Percentiles rank a stretch among this genome's conserved stretches.
Conservation (phyloP, 192 early-diverging fungal species). For the Haplosporangium gracile region DNA sequence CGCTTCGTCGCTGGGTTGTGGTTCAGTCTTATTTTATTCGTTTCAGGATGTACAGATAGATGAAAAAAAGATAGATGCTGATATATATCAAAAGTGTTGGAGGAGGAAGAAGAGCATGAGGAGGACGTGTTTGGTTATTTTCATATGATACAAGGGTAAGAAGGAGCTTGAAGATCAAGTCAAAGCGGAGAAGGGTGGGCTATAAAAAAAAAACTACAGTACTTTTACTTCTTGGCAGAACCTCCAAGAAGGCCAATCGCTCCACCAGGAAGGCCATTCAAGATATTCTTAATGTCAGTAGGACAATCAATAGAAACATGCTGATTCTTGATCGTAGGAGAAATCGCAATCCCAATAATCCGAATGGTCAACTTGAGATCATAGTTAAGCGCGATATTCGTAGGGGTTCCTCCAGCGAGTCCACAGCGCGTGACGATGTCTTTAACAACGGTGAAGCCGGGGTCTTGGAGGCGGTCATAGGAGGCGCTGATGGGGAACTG, state of each 20-base stretch:
- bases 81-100: background rate
- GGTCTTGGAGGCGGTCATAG: constrained; percentile 46
- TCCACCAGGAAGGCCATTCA: constrained; percentile 5
- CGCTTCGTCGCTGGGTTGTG: too few species aligned
- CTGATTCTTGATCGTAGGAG: constrained; percentile 56
- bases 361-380: constrained; percentile 61
- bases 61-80: too few species aligned
- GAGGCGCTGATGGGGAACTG: constrained; percentile 59
- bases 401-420: constrained; percentile 18
- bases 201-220: background rate
- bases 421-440: constrained; percentile 62
- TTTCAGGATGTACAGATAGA: background rate
- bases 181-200: background rate
- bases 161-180: too few species aligned
- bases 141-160: constrained; percentile 9
- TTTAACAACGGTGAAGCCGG: constrained; percentile 41
- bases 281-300: constrained; percentile 9
- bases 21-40: background rate
- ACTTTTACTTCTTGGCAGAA: background rate
- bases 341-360: constrained; percentile 60
- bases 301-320: constrained; percentile 58
- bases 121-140: background rate
- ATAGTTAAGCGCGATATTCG: constrained; percentile 58
- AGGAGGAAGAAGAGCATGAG: background rate
- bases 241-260: background rate